Conservation (phyloP, 148 eudicot species). For the Camellia sinensis region DNA sequence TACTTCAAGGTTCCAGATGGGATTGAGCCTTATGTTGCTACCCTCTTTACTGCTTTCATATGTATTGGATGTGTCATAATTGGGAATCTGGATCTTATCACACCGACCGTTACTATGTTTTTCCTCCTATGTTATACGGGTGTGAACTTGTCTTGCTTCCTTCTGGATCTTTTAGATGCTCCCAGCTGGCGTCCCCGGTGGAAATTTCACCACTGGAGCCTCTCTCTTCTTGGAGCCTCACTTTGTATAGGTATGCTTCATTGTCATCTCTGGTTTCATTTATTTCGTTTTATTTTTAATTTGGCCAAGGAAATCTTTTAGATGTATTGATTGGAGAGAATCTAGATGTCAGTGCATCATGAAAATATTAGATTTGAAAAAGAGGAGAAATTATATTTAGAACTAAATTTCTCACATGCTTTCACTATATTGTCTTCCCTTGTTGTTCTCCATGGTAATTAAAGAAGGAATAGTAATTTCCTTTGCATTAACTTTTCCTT, state of each 20-base stretch:
- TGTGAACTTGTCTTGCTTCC: conserved; percentile 97
- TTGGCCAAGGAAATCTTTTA: not conserved
- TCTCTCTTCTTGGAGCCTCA: conserved; percentile 91
- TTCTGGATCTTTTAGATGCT: conserved; percentile 95
- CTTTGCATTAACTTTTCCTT: not conserved
- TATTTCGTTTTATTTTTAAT: not conserved
- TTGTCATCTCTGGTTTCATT: conserved; percentile 11
- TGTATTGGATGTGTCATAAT: conserved; percentile 91
- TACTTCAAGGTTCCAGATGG: conserved; percentile 96
- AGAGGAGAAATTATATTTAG: not conserved
- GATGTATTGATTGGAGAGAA: not conserved
- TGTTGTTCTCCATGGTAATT: not conserved
- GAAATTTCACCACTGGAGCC: conserved; percentile 99
- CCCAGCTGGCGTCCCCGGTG: conserved; percentile 99
- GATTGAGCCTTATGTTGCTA: conserved; percentile 81
- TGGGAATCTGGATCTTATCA: conserved; percentile 94
- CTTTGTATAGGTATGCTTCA: conserved; percentile 74
- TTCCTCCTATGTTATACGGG: conserved; percentile 94
- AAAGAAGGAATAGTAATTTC: not conserved
- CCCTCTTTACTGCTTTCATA: conserved; percentile 92
- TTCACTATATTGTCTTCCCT: not conserved
- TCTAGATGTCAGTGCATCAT: not conserved
- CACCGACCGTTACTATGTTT: conserved; percentile 96
- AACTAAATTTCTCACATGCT: not conserved
- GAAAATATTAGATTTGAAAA: not conserved